phyloP scores from a whole-genome alignment of 805 yeast genomes.

The Candida piceae region DNA sequence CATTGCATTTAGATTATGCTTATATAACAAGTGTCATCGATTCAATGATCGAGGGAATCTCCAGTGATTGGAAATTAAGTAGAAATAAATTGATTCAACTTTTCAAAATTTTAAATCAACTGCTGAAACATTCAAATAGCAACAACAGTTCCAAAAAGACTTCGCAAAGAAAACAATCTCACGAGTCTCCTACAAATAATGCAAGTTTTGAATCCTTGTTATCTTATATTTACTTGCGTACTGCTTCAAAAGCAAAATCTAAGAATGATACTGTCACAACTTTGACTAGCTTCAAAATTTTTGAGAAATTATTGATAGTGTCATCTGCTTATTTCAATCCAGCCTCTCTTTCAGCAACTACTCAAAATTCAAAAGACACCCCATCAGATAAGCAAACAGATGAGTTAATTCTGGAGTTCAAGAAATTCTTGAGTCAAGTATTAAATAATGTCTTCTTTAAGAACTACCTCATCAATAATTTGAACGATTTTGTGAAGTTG shows the following conservation, averaged over 20 bases:
- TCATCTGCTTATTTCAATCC: constrained; percentile 13
- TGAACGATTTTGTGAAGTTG: constrained; percentile 28
- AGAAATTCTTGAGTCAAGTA: constrained; percentile 24
- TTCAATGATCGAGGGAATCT: constrained; percentile 17
- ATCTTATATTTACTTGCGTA: neutral
- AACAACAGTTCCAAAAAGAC: too few relatives aligned
- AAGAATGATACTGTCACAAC: neutral
- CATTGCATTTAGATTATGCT: constrained; percentile 18
- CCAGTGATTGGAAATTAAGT: constrained; percentile 18
- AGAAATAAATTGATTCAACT: constrained; percentile 22
- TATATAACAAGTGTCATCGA: constrained; percentile 19
- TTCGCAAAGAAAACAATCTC: neutral
- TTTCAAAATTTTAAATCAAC: constrained; percentile 22
- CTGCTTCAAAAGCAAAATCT: neutral
- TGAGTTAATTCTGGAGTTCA: constrained; percentile 24
- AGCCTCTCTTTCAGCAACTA: neutral
- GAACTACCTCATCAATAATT: constrained; percentile 16
- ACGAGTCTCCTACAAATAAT: neutral
- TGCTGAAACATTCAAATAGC: constrained; percentile 13
- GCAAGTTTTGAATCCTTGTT: constrained; percentile 1
- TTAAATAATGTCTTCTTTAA: constrained; percentile 23
- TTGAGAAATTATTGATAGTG: constrained; percentile 15
- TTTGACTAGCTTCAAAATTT: constrained; percentile 2
- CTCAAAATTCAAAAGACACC: constrained; percentile 8
- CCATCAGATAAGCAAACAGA: constrained; percentile 17